A percentile compares a stretch with the other conserved stretches of the same genome.
These are phyloP conservation scores for Coniferiporia sulphurascens DNA, from an alignment of 1,284 basidiomycete genomes.

Conservation along the genomic window DNA sequence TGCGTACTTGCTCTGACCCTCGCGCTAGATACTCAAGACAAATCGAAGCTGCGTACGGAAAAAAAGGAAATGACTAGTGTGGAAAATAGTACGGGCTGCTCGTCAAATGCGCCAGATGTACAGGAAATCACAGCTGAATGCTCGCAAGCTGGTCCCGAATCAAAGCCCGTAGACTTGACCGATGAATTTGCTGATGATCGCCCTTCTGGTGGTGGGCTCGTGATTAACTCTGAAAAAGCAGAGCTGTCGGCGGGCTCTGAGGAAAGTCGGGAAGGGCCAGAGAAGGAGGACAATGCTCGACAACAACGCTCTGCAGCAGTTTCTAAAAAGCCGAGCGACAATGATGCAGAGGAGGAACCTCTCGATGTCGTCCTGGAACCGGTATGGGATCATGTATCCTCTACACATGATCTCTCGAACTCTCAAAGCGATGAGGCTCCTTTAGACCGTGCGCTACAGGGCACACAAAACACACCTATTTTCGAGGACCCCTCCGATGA, in stretches of 20 bases:
- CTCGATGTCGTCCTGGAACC: slow-evolving; percentile 45
- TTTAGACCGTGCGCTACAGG: slow-evolving; percentile 7
- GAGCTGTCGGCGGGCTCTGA: background rate
- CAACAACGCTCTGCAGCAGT: slow-evolving; percentile 12
- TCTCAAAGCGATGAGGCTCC: slow-evolving; percentile 1
- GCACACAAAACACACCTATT: slow-evolving; percentile 31
- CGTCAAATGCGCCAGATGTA: background rate
- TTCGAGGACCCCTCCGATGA: slow-evolving; percentile 72
- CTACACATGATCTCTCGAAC: background rate
- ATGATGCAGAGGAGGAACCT: slow-evolving; percentile 33
- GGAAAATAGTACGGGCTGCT: slow-evolving; percentile 22
- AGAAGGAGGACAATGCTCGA: slow-evolving; percentile 10
- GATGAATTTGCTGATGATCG: background rate
- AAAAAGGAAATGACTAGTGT: slow-evolving; percentile 21
- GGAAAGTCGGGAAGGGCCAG: slow-evolving; percentile 22
- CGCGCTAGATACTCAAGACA: slow-evolving; percentile 58
- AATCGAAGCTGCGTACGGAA: slow-evolving; percentile 30
- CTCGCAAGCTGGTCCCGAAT: slow-evolving; percentile 19
- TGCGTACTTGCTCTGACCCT: slow-evolving; percentile 89
- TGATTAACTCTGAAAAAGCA: background rate
- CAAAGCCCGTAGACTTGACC: background rate
- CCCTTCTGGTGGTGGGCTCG: no score
- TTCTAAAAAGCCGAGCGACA: slow-evolving; percentile 21
- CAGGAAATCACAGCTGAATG: slow-evolving; percentile 15
- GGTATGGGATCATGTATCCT: slow-evolving; percentile 22